Base-by-base conservation (phyloP, 192 early-diverging fungal genomes). In the Umbelopsis sp. region DNA sequence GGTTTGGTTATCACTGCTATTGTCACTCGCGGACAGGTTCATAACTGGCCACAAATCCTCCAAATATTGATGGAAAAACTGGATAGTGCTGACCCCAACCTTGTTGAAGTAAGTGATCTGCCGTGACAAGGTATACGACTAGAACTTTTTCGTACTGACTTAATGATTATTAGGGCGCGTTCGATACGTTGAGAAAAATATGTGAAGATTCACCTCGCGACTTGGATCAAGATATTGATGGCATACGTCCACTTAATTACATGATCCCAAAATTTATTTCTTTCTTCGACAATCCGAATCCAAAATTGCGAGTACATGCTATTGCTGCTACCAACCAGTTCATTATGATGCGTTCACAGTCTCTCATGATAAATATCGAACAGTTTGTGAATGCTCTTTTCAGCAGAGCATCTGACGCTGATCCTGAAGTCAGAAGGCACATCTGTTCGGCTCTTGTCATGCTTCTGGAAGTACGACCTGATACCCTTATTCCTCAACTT, bases 371-470 rank as follows among this genome's bases (percentile, higher is more conserved):
- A 47, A 83, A 91, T 72, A 81, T 91, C 66, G 87, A 90, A 51
- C 83, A 80, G 24, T 96, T 91, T 80, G 83, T 97, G 62, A 77
- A 85, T 49, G 91, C 82, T 20, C 81, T 99, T 54, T 98, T 95
- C 75, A 85, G 88, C 67, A 87, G 93, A 29, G 92, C 96, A 11
- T 92, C 86, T 65, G 97, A 99, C 81, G 83, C 84, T 45, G 86
- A 93, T 69, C 69, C 88, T 26, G 89, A 93, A 17, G 95, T 98
- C 21, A 92, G 94, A 51, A 94, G 95, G 78, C 84, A 91, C 32
- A 95, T 98, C 24, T 99, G 98, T 86, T 91, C 96, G 78, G 95
- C 93, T 2, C 83, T 99, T 53, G 96, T 97, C 62, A 91, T 91
- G 79, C 81, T 97, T 72, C 83, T 97, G 11, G 96, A 98, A 80